Conservation (phyloP, 768 basidiomycete genomes). For the Cyclocybe aegerita region DNA sequence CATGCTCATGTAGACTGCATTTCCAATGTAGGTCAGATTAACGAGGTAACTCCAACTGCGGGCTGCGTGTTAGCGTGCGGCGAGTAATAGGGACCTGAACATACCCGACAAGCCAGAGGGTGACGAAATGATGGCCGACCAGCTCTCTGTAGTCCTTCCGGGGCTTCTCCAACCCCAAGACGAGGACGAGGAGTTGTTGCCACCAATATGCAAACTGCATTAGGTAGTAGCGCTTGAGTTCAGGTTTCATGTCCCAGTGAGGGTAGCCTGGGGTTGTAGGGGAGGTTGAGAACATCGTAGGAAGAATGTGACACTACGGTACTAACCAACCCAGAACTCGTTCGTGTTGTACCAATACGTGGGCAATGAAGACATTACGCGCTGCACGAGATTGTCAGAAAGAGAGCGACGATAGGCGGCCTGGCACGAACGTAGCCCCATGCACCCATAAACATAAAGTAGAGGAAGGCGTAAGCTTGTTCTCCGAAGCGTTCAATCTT, state of each 20-base stretch:
- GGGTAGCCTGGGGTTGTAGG: constrained; percentile 64
- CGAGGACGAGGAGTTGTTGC: constrained; percentile 86
- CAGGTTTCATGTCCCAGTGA: constrained; percentile 81
- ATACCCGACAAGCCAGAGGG: constrained; percentile 91
- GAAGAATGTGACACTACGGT: background rate
- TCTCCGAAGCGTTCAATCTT: constrained; percentile 89
- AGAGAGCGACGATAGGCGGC: background rate
- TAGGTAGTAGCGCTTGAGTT: constrained; percentile 91
- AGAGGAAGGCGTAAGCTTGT: constrained; percentile 84
- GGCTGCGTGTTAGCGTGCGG: too few relatives aligned
- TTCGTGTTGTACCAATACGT: constrained; percentile 86
- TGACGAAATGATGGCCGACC: constrained; percentile 88
- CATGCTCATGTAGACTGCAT: constrained; percentile 94
- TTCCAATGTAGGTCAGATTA: constrained; percentile 86
- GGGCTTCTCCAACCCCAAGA: constrained; percentile 89
- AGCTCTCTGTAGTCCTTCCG: constrained; percentile 89
- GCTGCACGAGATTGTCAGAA: constrained; percentile 38
- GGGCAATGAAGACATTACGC: constrained; percentile 78
- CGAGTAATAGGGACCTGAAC: constrained; percentile 11
- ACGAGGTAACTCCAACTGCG: constrained; percentile 79
- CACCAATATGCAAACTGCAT: constrained; percentile 94
- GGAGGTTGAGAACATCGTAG: background rate
- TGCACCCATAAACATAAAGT: constrained; percentile 67
- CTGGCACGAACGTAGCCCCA: constrained; percentile 73
- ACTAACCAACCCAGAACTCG: constrained; percentile 80